These are phyloP conservation scores for Yarrowia bubula DNA, from an alignment of 805 yeast genomes.

Conservation along the genomic window DNA sequence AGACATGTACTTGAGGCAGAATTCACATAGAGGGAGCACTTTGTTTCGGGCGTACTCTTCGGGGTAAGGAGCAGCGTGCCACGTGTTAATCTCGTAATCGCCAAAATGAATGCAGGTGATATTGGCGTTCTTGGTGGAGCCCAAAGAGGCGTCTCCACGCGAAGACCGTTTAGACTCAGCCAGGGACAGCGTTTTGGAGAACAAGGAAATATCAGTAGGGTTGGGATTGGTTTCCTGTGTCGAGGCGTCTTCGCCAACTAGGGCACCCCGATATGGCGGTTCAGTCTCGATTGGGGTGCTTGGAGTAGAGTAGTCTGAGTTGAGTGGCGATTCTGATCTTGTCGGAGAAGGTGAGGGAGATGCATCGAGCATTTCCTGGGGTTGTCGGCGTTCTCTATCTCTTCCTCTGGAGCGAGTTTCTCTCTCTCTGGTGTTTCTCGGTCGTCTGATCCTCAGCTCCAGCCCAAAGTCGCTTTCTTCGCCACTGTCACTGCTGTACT, in stretches of 20 bases:
- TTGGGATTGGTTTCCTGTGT: conserved; percentile 64
- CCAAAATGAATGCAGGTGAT: conserved; percentile 69
- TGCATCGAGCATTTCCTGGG: not conserved
- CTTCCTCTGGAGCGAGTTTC: not conserved
- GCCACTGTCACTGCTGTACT: not conserved
- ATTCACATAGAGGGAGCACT: conserved; percentile 74
- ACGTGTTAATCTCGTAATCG: conserved; percentile 73
- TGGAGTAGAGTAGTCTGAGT: conserved; percentile 9
- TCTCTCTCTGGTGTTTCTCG: not conserved
- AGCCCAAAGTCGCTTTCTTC: not conserved
- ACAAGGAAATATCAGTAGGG: conserved; percentile 48
- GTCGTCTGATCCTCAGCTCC: not conserved
- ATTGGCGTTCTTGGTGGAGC: conserved; percentile 38
- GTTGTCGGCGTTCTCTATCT: not conserved
- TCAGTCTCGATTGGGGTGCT: conserved; percentile 38
- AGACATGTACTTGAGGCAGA: conserved; percentile 74
- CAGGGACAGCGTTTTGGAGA: conserved; percentile 40
- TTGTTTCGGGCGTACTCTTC: conserved; percentile 68
- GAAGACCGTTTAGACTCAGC: conserved; percentile 29
- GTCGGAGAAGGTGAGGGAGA: not conserved
- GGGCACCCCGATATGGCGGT: conserved; percentile 66
- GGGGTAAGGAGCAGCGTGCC: conserved; percentile 94
- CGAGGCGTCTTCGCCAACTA: conserved; percentile 56
- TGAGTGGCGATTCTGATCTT: not conserved
- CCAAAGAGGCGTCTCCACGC: conserved; percentile 31